Percentiles rank a stretch among this genome's conserved stretches.
Conservation (phyloP, 495 filamentous ascomycete species). For the Usnea hakonensis region DNA sequence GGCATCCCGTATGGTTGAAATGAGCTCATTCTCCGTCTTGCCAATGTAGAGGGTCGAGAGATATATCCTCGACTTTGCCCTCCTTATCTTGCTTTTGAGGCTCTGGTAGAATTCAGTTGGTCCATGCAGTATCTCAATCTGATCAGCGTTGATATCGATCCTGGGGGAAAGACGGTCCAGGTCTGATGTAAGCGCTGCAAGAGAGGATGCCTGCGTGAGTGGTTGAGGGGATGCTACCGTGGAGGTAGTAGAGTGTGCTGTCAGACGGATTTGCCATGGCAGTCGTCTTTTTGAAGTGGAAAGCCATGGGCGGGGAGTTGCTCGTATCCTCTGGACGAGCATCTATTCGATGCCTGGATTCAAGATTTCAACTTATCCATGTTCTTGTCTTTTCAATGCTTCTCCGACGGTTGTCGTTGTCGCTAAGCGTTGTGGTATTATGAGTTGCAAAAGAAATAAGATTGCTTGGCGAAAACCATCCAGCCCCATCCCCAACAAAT, state of each 20-base stretch:
- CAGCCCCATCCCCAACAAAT: too few relatives aligned
- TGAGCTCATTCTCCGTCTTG: constrained; percentile 84
- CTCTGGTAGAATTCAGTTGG: constrained; percentile 81
- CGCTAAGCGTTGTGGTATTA: too few relatives aligned
- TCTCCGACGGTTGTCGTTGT: neutral
- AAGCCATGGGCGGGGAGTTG: constrained; percentile 12
- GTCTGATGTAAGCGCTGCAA: constrained; percentile 66
- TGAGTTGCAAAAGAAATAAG: too few relatives aligned
- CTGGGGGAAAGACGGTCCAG: constrained; percentile 83
- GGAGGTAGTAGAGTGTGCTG: constrained; percentile 1
- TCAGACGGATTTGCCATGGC: neutral
- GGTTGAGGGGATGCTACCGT: neutral
- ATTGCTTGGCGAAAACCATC: too few relatives aligned
- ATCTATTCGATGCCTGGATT: constrained; percentile 10
- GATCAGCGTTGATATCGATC: constrained; percentile 75
- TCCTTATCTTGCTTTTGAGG: constrained; percentile 78
- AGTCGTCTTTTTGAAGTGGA: constrained; percentile 1
- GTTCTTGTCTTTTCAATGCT: neutral
- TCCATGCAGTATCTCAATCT: constrained; percentile 68
- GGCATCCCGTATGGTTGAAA: constrained; percentile 68
- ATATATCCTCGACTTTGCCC: constrained; percentile 72
- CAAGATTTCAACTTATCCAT: neutral
- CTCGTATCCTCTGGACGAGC: constrained; percentile 8
- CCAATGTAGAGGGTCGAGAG: constrained; percentile 94
- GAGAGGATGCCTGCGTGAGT: constrained; percentile 22